Evolutionary conservation across 345 rosid species (phyloP).

Genomic region (Microthlaspi erraticum): DNA sequence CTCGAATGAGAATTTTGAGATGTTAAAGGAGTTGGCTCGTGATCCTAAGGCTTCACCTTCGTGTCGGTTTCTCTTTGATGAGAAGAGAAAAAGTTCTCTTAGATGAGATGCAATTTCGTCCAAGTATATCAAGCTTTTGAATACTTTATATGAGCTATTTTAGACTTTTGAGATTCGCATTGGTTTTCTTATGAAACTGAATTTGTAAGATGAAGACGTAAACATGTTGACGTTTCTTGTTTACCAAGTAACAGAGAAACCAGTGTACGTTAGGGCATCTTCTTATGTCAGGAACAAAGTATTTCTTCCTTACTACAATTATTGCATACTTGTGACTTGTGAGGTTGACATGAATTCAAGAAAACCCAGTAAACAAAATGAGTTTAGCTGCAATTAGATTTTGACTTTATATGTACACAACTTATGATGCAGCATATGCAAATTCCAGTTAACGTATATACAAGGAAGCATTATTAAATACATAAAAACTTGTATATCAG

Average conservation of each 20-base stretch:
- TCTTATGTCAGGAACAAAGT: background rate
- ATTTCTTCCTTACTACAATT: background rate
- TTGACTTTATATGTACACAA: conserved; percentile 21
- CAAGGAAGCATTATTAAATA: conserved; percentile 18
- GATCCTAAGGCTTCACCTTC: conserved; percentile 34
- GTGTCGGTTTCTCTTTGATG: conserved; percentile 20
- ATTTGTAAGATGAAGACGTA: conserved; percentile 12
- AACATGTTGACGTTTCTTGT: background rate
- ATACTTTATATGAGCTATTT: conserved; percentile 2
- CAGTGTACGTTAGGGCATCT: background rate
- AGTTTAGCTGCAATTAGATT: background rate
- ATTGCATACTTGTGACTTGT: background rate
- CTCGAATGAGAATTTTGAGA: background rate
- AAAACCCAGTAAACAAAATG: background rate
- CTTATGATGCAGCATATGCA: conserved; percentile 6
- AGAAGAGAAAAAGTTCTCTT: conserved; percentile 1
- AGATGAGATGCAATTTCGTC: conserved; percentile 5
- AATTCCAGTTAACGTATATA: conserved; percentile 24
- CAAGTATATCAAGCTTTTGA: background rate
- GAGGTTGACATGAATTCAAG: background rate
- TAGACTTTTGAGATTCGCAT: background rate
- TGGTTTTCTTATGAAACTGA: background rate
- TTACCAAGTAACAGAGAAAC: background rate
- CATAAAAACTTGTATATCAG: conserved; percentile 25
- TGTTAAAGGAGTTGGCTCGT: conserved; percentile 25